Conservation (phyloP, 2,329 filamentous ascomycete genomes). For the Cladophialophora psammophila region DNA sequence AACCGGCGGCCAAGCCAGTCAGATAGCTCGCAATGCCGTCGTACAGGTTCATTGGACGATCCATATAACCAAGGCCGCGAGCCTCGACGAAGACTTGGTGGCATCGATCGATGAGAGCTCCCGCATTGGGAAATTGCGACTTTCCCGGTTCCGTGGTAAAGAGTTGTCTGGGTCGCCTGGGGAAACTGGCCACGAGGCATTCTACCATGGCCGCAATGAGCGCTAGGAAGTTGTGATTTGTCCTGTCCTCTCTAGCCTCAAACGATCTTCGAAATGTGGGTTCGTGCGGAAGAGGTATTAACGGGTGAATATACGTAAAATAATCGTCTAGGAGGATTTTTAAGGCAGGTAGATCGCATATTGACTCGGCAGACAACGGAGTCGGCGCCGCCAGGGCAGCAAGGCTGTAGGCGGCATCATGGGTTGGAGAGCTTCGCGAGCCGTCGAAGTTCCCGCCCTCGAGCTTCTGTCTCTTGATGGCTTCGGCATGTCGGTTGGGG, state of each 20-base stretch:
- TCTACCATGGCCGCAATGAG: slow-evolving; percentile 56
- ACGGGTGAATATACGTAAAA: slow-evolving; percentile 57
- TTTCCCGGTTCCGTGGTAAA: slow-evolving; percentile 49
- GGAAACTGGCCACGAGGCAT: slow-evolving; percentile 54
- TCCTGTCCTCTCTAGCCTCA: slow-evolving; percentile 52
- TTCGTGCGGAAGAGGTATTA: slow-evolving; percentile 56
- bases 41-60: slow-evolving; percentile 52
- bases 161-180: slow-evolving; percentile 52
- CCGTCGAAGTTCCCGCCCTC: slow-evolving; percentile 42
- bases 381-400: slow-evolving; percentile 57
- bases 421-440: slow-evolving; percentile 54
- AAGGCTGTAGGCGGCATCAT: slow-evolving; percentile 59
- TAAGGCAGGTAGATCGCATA: slow-evolving; percentile 52
- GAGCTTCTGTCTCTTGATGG: slow-evolving; percentile 67
- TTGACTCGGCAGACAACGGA: slow-evolving; percentile 58
- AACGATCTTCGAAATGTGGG: slow-evolving; percentile 55
- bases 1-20: slow-evolving; percentile 50
- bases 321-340: slow-evolving; percentile 55
- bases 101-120: slow-evolving; percentile 53
- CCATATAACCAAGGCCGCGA: slow-evolving; percentile 53
- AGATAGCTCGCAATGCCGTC: slow-evolving; percentile 56
- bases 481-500: slow-evolving; percentile 71
- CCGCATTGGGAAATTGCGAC: slow-evolving; percentile 52
- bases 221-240: slow-evolving; percentile 52
- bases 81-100: slow-evolving; percentile 54